Evolutionary conservation across 371 early-diverging fungal genomes (phyloP).

Genomic region (Massospora cicadina): DNA sequence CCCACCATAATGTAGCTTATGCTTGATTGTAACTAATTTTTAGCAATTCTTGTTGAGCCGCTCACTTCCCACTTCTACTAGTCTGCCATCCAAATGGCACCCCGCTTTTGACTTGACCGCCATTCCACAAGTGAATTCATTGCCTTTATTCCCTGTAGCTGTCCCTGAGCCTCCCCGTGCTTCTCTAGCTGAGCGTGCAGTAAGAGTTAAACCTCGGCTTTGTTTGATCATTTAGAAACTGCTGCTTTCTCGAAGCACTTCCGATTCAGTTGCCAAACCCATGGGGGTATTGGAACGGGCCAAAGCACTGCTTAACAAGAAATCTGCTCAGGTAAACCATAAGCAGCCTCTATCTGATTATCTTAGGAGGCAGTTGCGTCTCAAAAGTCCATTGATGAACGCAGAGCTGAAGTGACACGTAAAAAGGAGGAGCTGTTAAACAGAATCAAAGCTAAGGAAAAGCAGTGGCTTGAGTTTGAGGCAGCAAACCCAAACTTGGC

Average conservation of each 20-base stretch:
- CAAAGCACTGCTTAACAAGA: background rate
- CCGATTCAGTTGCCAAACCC: background rate
- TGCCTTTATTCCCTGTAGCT: background rate
- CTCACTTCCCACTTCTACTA: background rate
- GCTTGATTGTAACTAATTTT: background rate
- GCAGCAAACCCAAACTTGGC: background rate
- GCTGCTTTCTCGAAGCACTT: background rate
- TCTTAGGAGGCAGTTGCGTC: background rate
- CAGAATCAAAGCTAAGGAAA: background rate
- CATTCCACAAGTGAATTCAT: background rate
- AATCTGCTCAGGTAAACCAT: background rate
- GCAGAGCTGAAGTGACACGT: background rate
- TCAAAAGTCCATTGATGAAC: background rate
- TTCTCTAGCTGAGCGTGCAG: background rate
- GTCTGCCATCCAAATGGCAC: background rate
- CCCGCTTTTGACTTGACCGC: background rate
- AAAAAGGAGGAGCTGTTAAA: background rate
- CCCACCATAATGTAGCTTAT: background rate
- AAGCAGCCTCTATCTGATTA: background rate
- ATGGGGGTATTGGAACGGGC: background rate
- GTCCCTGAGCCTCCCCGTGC: background rate
- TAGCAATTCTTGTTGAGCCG: background rate
- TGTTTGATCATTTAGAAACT: background rate
- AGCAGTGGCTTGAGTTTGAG: background rate
- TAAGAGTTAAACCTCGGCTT: background rate